A percentile compares a stretch with the other conserved stretches of the same genome.
phyloP scores from a whole-genome alignment of 495 filamentous ascomycete species.

The Neurospora hispaniola region DNA sequence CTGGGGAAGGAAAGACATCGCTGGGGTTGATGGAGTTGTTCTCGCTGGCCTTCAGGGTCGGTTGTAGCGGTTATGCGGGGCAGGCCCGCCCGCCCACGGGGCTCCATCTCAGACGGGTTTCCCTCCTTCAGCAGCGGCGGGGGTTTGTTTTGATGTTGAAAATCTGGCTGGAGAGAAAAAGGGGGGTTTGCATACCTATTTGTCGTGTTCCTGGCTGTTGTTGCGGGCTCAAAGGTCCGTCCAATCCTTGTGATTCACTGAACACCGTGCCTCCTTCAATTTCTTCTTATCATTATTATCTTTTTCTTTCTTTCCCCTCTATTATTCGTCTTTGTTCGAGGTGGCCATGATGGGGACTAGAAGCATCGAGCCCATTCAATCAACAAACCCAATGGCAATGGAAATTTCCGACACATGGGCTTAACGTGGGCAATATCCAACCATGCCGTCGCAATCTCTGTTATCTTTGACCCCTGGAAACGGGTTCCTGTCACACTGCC shows the following conservation, averaged over 20 bases:
- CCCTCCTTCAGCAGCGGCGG: not conserved
- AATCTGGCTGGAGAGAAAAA: not conserved
- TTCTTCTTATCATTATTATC: not conserved
- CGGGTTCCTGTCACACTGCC: not conserved
- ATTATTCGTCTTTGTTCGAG: too few species aligned
- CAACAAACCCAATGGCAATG: not conserved
- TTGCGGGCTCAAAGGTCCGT: not conserved
- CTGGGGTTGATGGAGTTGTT: too few species aligned
- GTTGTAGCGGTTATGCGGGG: too few species aligned
- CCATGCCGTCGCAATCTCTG: not conserved
- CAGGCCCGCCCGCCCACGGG: too few species aligned
- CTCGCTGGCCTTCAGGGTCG: too few species aligned
- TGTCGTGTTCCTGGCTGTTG: too few species aligned
- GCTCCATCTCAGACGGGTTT: too few species aligned
- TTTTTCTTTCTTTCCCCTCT: not conserved
- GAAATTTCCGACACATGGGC: not conserved
- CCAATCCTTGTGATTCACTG: not conserved
- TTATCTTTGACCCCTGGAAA: not conserved
- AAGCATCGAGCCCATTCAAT: not conserved
- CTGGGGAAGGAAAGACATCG: too few species aligned
- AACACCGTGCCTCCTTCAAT: not conserved
- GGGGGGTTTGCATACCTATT: not conserved
- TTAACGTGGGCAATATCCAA: not conserved
- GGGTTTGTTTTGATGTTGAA: not conserved
- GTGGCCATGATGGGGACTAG: too few species aligned